Conservation (phyloP, 208 protist species). For the Kentomonas sorsogonicus region DNA sequence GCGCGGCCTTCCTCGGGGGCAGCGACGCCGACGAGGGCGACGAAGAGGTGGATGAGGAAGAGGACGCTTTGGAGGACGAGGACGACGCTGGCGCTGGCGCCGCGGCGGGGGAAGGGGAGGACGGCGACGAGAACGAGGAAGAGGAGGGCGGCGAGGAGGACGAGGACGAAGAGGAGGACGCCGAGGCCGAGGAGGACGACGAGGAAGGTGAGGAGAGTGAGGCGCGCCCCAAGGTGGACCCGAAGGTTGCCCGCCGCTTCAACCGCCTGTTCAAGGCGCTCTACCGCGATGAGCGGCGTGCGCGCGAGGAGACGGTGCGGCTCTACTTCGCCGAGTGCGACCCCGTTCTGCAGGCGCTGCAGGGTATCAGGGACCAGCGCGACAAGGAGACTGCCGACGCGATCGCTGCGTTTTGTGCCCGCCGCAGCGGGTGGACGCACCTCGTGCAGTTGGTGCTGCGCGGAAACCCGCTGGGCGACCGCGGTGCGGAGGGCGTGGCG, state of each 20-base stretch:
- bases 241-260: no score
- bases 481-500: constrained; percentile 38
- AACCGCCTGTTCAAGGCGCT: no score
- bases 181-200: constrained; percentile 24
- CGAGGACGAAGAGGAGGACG: constrained; percentile 23
- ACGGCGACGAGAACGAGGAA: constrained; percentile 20
- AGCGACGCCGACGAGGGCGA: neutral
- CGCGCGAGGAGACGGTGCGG: constrained; percentile 8
- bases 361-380: constrained; percentile 19
- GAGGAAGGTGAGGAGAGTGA: constrained; percentile 3
- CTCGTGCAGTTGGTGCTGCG: constrained; percentile 54
- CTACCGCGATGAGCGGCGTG: neutral
- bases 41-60: constrained; percentile 5
- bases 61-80: neutral
- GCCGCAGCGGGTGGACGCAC: constrained; percentile 77
- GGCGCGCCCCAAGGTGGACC: constrained; percentile 21
- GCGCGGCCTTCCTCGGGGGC: neutral
- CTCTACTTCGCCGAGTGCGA: neutral
- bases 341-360: no score
- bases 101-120: constrained; percentile 26
- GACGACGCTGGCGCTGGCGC: constrained; percentile 20
- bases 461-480: constrained; percentile 62
- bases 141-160: constrained; percentile 15
- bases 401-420: constrained; percentile 51
- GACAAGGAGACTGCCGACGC: constrained; percentile 36